These are phyloP conservation scores for Pseudogymnoascus sp. DNA, from an alignment of 2,329 filamentous ascomycete genomes.

Conservation along the genomic window DNA sequence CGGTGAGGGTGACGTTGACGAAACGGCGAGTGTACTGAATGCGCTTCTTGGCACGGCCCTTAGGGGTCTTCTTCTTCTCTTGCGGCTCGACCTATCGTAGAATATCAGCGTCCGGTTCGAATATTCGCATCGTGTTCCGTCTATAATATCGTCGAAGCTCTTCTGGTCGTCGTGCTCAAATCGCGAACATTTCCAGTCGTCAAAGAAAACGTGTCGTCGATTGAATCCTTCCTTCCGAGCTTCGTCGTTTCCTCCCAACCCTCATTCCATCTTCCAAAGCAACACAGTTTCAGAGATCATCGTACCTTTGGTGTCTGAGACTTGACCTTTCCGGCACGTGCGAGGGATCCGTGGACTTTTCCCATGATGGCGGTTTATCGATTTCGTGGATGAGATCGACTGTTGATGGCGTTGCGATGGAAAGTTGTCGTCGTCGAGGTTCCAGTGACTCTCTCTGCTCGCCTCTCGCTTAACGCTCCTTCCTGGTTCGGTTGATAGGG, in stretches of 20 bases:
- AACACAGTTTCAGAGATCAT: constrained; percentile 23
- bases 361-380: constrained; percentile 59
- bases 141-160: neutral
- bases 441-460: constrained; percentile 8
- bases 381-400: constrained; percentile 12
- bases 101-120: constrained; percentile 19
- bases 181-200: neutral
- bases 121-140: constrained; percentile 4
- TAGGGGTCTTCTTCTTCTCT: constrained; percentile 95
- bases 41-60: constrained; percentile 96
- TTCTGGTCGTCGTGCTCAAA: neutral
- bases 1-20: constrained; percentile 95
- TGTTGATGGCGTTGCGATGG: constrained; percentile 9
- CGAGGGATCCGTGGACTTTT: constrained; percentile 90
- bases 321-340: constrained; percentile 97
- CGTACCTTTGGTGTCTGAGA: constrained; percentile 86
- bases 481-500: constrained; percentile 7
- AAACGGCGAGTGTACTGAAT: constrained; percentile 94
- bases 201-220: neutral
- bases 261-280: constrained; percentile 8
- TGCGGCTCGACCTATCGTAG: constrained; percentile 67
- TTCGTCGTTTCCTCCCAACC: constrained; percentile 7
- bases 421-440: constrained; percentile 9
- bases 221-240: neutral
- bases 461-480: constrained; percentile 8